Evolutionary conservation across 495 filamentous ascomycete species (phyloP), one percentile per base, ranked within the genome.

Genomic region (Opeltia flavorubescens): DNA sequence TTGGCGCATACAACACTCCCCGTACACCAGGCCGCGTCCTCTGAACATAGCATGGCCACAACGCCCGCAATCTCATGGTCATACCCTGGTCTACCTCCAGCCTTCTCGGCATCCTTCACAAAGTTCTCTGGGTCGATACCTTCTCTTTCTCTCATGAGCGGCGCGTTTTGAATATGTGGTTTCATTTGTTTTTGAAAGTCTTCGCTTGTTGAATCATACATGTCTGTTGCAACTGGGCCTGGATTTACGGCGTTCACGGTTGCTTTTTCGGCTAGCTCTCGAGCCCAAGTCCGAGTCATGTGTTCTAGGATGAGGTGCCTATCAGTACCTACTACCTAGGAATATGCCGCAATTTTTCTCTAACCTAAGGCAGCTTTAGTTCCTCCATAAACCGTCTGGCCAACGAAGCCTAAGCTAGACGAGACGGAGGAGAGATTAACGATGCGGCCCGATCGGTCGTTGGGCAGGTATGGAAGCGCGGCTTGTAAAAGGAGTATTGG

Each of bases 181-280:
- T 71, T 71, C 48, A 78, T 75, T 46, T 68, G 64, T 17, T 60
- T 51, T 64, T 70, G 68, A 55, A 83, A 81, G 15, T 61, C 65
- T 46, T 67, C 64, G n/a, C 68, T 65, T 0, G 72, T 72, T 13
- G 54, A 55, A n/a, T 64, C 62, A 43, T 77, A 81, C 81, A 83
- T 91, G 47, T 89, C 85, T 5, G 84, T 87, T 41, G 78, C 74
- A 0, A 91, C 86, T 0, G 88, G 87, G 0, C 89, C 88, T 0
- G 88, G 89, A 64, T 94, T 95, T 30, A 95, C 69, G 0, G 81
- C 77, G 58, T 94, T 95, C 30, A 94, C 86, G 0, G 88, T 95
- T 0, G 72, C 74, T 6, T 77, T 66, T 59, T 91, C 81, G 2
- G 77, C 68, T 29, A 95, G 66, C 64, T 95, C 89, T 17, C 84